Evolutionary conservation across 345 rosid genomes (phyloP).

Genomic region (Gossypium rotundifolium): DNA sequence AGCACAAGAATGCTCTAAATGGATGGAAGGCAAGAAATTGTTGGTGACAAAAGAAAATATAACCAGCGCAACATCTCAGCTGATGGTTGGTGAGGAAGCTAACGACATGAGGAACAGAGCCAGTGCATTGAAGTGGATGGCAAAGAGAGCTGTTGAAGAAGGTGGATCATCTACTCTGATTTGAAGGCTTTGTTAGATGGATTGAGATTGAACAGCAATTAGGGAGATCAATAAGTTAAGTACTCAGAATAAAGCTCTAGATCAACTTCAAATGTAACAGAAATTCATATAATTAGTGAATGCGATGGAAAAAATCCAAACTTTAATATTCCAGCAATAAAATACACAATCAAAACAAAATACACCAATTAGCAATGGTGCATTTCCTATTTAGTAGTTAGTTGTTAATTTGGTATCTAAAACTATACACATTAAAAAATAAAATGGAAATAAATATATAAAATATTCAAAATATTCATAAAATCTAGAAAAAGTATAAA

Average conservation of each 20-base stretch:
- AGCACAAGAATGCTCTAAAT: constrained; percentile 20
- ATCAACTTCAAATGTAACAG: not conserved
- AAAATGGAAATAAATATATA: no score
- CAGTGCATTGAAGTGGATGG: constrained; percentile 15
- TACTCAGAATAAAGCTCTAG: not conserved
- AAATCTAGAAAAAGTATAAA: no score
- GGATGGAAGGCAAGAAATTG: constrained; percentile 14
- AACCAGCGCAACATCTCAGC: constrained; percentile 31
- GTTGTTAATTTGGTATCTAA: no score
- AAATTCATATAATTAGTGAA: no score
- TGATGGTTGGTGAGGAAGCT: constrained; percentile 43
- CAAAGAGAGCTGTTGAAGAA: constrained; percentile 33
- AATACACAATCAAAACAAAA: no score
- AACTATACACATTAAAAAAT: no score
- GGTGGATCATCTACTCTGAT: constrained; percentile 38
- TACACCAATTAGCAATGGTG: not conserved
- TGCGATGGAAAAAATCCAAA: no score
- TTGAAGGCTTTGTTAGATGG: constrained; percentile 21
- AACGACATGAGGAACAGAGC: constrained; percentile 30
- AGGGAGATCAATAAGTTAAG: not conserved
- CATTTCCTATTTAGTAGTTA: no score
- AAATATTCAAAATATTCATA: no score
- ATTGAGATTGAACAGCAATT: not conserved
- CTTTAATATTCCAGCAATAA: no score
- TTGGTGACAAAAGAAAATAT: constrained; percentile 32